Conservation (phyloP, 2,329 filamentous ascomycete genomes). For the Aspergillus proliferans region DNA sequence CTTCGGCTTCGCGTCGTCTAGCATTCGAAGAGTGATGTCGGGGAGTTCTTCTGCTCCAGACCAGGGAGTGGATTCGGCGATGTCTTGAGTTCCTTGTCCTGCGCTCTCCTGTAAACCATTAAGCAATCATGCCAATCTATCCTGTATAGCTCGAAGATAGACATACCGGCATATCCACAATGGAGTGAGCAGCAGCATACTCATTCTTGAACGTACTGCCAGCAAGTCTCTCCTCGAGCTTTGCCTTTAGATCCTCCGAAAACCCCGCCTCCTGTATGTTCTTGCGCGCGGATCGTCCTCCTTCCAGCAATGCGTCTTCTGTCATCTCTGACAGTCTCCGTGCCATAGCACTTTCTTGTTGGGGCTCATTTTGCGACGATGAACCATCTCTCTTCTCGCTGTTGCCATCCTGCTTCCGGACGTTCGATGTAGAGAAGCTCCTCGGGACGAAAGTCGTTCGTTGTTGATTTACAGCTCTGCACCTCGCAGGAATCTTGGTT, state of each 20-base stretch:
- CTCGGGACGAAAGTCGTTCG: constrained; percentile 9
- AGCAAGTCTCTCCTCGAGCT: constrained; percentile 55
- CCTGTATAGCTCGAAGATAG: background rate
- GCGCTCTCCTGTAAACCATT: constrained; percentile 46
- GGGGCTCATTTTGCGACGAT: constrained; percentile 13
- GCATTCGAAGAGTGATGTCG: constrained; percentile 77
- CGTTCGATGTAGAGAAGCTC: constrained; percentile 17
- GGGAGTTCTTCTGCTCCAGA: constrained; percentile 66
- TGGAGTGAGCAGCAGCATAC: constrained; percentile 48
- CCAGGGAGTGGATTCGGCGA: constrained; percentile 67
- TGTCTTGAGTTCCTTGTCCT: constrained; percentile 61
- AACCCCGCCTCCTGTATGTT: constrained; percentile 58
- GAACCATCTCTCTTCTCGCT: constrained; percentile 9
- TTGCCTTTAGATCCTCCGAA: constrained; percentile 53
- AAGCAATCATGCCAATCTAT: background rate
- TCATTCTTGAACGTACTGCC: constrained; percentile 50
- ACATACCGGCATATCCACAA: constrained; percentile 47
- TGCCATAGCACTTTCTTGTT: constrained; percentile 52
- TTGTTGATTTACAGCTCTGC: constrained; percentile 5
- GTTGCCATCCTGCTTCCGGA: constrained; percentile 16
- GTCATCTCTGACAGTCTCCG: constrained; percentile 54
- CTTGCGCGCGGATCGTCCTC: constrained; percentile 49
- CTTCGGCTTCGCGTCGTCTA: constrained; percentile 54
- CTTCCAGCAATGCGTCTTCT: constrained; percentile 51
- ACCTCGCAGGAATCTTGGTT: constrained; percentile 8